Evolutionary conservation across 2,329 filamentous ascomycete species (phyloP).

Genomic region (Curvularia sp.): DNA sequence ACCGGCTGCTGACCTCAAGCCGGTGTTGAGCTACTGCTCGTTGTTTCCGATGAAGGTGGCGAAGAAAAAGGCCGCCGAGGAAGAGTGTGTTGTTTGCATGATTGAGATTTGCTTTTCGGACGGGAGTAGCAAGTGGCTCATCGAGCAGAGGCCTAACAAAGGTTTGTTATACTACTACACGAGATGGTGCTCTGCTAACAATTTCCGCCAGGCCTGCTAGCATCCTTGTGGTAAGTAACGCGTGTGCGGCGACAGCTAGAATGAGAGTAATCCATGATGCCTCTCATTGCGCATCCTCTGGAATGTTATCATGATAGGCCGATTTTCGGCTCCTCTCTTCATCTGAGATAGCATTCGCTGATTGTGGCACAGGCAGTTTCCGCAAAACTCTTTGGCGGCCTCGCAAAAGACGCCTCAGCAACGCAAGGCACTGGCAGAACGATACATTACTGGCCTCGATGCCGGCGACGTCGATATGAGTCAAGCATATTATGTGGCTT

Average conservation of each 20-base stretch:
- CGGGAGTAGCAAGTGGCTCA: conserved; percentile 40
- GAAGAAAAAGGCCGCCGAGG: conserved; percentile 46
- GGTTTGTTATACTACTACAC: conserved; percentile 24
- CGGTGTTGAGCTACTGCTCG: conserved; percentile 38
- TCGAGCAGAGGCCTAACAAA: conserved; percentile 48
- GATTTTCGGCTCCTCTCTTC: not conserved
- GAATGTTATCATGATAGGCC: conserved; percentile 12
- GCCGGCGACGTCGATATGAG: conserved; percentile 23
- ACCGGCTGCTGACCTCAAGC: conserved; percentile 17
- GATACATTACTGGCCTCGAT: conserved; percentile 30
- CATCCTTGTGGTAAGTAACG: conserved; percentile 37
- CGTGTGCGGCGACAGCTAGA: not conserved
- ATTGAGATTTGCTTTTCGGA: conserved; percentile 27
- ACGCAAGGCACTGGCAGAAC: conserved; percentile 35
- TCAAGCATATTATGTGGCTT: conserved; percentile 25
- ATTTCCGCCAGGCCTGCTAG: conserved; percentile 27
- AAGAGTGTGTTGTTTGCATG: conserved; percentile 45
- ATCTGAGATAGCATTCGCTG: conserved; percentile 15
- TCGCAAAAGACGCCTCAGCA: conserved; percentile 25
- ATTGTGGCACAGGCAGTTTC: conserved; percentile 41
- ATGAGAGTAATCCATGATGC: not conserved
- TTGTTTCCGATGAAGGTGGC: conserved; percentile 46
- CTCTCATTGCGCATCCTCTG: conserved; percentile 5
- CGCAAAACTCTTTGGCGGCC: conserved; percentile 32
- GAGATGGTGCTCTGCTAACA: conserved; percentile 7